Percentiles rank a stretch among this genome's conserved stretches.
Evolutionary conservation across 1,284 basidiomycete genomes (phyloP).

Genomic region (Kwoniella shivajii): DNA sequence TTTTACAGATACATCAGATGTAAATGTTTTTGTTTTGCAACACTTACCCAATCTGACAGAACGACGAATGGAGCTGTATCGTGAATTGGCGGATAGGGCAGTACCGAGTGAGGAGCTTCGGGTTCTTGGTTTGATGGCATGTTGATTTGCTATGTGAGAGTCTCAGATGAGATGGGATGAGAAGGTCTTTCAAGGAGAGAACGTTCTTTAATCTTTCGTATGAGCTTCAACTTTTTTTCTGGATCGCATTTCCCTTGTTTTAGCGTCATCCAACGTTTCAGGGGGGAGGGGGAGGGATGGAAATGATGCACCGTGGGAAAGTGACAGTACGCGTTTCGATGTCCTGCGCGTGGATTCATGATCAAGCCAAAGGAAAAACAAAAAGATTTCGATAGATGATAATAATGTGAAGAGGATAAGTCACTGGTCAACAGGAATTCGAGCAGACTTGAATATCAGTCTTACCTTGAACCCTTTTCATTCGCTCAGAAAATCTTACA

Average conservation of each 20-base stretch:
- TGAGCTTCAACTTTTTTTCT: neutral
- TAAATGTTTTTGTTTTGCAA: conserved; percentile 5
- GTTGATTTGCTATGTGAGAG: neutral
- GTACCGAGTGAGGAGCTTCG: conserved; percentile 38
- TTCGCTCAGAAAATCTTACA: no score
- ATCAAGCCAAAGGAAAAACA: no score
- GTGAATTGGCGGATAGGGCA: conserved; percentile 77
- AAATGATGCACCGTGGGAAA: conserved; percentile 15
- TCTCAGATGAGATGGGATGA: no score
- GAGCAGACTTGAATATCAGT: no score
- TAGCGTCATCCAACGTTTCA: neutral
- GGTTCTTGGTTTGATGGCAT: conserved; percentile 24
- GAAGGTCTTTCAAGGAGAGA: neutral
- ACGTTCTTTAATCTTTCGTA: neutral
- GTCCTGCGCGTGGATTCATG: no score
- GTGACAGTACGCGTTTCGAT: no score
- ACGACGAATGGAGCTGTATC: conserved; percentile 80
- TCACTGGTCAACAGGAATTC: no score
- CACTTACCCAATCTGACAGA: conserved; percentile 80
- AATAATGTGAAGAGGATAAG: no score
- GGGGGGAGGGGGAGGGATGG: neutral
- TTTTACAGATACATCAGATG: neutral
- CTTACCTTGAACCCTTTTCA: neutral
- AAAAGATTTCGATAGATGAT: no score
- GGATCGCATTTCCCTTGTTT: neutral